Evolutionary conservation across 441 rosid species (phyloP), one percentile per base, ranked within the genome.

Genomic region (Populus hybrid): DNA sequence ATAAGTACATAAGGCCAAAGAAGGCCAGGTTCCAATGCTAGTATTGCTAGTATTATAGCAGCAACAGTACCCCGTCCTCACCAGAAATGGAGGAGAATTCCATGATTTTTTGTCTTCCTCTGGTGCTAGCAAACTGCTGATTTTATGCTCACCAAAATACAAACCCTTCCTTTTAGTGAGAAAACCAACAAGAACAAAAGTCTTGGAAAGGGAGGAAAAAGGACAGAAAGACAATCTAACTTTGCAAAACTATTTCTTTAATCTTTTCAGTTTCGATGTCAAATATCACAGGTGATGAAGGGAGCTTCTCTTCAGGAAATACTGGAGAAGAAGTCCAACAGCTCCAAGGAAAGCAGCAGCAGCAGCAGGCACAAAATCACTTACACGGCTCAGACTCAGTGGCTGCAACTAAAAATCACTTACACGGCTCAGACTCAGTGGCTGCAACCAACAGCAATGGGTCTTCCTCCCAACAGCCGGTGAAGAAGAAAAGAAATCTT

Each of bases 241-340:
- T 69, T 11, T 46, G 57, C 30, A 28, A 28, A 28, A 73, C 64
- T 75, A 42, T 63, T 53, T 76, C 53, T 28, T 28, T 2, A 16
- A 74, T 75, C 46, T 69, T 61, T 63, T 66, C 3, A 18, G 1
- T 79, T 38, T 65, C 64, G 79, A 87, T 90, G 96, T 89, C 93
- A 68, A 90, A 91, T 77, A 84, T 89, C 82, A 80, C 88, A 76
- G 90, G 89, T 46, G 91, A 86, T 70, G 96, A 87, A 69, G 91
- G 92, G 38, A 91, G 92, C 85, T 85, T 89, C 87, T 89, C 93
- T 81, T 90, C 96, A 9, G 90, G 88, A 24, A 82, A 88, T 69
- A 80, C 80, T 42, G 91, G 88, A 67, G 92, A 88, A 74, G 89
- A 86, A 85, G 88, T 82, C 63, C 90, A 85, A 26, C 90, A 84